phyloP scores from a whole-genome alignment of 2,329 filamentous ascomycete genomes.

The Penicillium sclerotiorum region DNA sequence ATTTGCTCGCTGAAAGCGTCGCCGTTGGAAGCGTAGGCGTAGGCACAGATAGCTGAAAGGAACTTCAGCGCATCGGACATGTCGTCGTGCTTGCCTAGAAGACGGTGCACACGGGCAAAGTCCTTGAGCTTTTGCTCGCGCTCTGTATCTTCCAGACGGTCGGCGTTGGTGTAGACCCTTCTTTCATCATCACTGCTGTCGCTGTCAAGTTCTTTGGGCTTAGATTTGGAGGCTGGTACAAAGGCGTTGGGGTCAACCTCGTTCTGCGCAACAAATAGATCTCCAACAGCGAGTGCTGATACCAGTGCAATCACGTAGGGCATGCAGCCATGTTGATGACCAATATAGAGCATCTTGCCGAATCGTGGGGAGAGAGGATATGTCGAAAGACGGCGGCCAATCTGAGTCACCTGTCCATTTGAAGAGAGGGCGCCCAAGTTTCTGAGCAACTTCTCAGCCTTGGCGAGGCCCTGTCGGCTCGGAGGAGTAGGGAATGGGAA shows the following conservation, averaged over 20 bases:
- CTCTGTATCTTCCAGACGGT: conserved; percentile 71
- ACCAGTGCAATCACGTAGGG: conserved; percentile 87
- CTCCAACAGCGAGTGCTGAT: conserved; percentile 82
- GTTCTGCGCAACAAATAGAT: conserved; percentile 81
- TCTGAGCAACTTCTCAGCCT: conserved; percentile 81
- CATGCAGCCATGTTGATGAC: conserved; percentile 78
- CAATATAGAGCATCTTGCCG: conserved; percentile 86
- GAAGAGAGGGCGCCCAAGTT: conserved; percentile 80
- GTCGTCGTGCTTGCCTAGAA: conserved; percentile 79
- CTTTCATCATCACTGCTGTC: conserved; percentile 45
- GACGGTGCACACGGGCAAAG: conserved; percentile 72
- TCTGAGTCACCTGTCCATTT: conserved; percentile 73
- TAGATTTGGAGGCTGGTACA: background rate
- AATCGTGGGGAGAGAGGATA: conserved; percentile 92
- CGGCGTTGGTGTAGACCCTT: conserved; percentile 60
- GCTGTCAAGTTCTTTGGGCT: conserved; percentile 35
- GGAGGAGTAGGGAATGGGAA: conserved; percentile 96
- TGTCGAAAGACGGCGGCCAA: conserved; percentile 79
- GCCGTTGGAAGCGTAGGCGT: conserved; percentile 68
- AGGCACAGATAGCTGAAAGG: conserved; percentile 84
- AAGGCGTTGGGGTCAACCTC: conserved; percentile 66
- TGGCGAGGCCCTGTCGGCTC: conserved; percentile 71
- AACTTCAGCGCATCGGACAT: conserved; percentile 87
- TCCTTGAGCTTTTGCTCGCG: conserved; percentile 66
- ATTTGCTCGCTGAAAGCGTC: conserved; percentile 78